A percentile compares a stretch with the other conserved stretches of the same genome.
Conservation (phyloP, 2,329 filamentous ascomycete species). For the Fusarium pseudonygamai region DNA sequence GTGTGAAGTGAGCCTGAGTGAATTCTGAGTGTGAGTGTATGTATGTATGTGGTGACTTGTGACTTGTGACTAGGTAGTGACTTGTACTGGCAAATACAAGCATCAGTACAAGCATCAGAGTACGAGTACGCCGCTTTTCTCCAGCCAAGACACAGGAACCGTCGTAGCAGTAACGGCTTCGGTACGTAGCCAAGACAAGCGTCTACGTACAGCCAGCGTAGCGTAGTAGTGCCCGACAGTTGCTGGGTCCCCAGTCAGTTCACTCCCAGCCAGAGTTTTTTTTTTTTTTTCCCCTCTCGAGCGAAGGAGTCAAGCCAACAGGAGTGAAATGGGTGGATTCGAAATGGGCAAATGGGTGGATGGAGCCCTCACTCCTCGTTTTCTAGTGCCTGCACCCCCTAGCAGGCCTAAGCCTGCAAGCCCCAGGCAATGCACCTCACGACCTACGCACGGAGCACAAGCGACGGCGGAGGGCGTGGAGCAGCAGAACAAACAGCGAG, state of each 20-base stretch:
- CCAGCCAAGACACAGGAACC: neutral
- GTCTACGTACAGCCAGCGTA: slow-evolving; percentile 10
- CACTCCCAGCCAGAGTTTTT: slow-evolving; percentile 14
- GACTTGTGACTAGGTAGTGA: too few relatives aligned
- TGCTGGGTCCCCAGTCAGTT: slow-evolving; percentile 15
- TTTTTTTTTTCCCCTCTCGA: neutral
- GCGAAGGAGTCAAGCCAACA: slow-evolving; percentile 5
- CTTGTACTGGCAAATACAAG: neutral
- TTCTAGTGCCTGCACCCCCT: slow-evolving; percentile 7
- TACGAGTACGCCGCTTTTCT: slow-evolving; percentile 25
- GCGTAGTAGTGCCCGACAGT: slow-evolving; percentile 33
- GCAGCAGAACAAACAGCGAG: slow-evolving; percentile 17
- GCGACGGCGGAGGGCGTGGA: slow-evolving; percentile 38
- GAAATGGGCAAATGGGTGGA: slow-evolving; percentile 9
- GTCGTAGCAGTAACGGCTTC: slow-evolving; percentile 26
- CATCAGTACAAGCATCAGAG: slow-evolving; percentile 15
- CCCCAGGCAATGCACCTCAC: slow-evolving; percentile 34
- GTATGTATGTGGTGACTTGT: neutral
- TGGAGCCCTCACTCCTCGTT: slow-evolving; percentile 1
- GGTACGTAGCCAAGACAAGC: slow-evolving; percentile 24
- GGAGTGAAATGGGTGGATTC: slow-evolving; percentile 13
- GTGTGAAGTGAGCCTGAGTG: neutral
- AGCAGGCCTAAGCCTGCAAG: slow-evolving; percentile 1
- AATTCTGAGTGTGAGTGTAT: slow-evolving; percentile 7
- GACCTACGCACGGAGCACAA: slow-evolving; percentile 25